phyloP scores from a whole-genome alignment of 1,284 basidiomycete species.

The Rhizoctonia solani region DNA sequence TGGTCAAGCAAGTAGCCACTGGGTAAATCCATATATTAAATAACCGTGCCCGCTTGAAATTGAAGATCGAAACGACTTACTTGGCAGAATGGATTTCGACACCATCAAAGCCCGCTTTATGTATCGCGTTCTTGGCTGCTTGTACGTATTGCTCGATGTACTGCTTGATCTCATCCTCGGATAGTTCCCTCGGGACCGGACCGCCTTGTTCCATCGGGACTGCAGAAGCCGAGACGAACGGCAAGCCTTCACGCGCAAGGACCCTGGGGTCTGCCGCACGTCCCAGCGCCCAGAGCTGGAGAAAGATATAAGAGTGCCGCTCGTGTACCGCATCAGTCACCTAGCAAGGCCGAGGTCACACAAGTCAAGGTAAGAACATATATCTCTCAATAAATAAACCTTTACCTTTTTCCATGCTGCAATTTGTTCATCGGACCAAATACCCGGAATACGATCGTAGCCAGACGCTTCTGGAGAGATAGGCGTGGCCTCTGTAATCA shows the following conservation, averaged over 20 bases:
- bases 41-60: too few species aligned
- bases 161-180: slow-evolving; percentile 42
- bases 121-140: slow-evolving; percentile 49
- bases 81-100: slow-evolving; percentile 51
- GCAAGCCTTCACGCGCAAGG: slow-evolving; percentile 37
- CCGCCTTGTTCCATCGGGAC: slow-evolving; percentile 39
- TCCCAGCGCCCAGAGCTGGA: slow-evolving; percentile 49
- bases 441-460: slow-evolving; percentile 40
- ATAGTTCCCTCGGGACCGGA: slow-evolving; percentile 37
- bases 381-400: background rate
- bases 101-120: slow-evolving; percentile 53
- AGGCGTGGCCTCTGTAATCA: slow-evolving; percentile 45
- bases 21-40: background rate
- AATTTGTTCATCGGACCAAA: slow-evolving; percentile 41
- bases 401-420: slow-evolving; percentile 41
- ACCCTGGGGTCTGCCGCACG: slow-evolving; percentile 42
- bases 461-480: slow-evolving; percentile 38
- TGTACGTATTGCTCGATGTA: slow-evolving; percentile 47
- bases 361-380: background rate
- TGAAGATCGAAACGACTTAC: too few species aligned
- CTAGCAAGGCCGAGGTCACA: background rate
- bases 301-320: slow-evolving; percentile 45
- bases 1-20: slow-evolving; percentile 49
- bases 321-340: slow-evolving; percentile 47
- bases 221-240: slow-evolving; percentile 43